Evolutionary conservation across 2,329 filamentous ascomycete genomes (phyloP).

Genomic region (Colletotrichum lupini): DNA sequence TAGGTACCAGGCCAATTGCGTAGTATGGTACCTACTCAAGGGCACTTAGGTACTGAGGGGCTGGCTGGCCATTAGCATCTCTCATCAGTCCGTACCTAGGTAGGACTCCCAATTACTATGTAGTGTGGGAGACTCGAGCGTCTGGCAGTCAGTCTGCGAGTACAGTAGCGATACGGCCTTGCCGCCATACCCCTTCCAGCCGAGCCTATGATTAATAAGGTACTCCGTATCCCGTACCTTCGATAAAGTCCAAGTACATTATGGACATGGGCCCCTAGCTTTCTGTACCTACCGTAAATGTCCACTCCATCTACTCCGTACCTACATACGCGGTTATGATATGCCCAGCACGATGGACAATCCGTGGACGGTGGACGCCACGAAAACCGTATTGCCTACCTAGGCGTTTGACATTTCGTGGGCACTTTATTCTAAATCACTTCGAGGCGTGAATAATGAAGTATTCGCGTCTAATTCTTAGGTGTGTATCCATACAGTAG

Average conservation of each 20-base stretch:
- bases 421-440: neutral
- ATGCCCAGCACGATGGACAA: neutral
- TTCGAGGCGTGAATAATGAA: neutral
- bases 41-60: too few species aligned
- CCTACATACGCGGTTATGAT: neutral
- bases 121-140: too few species aligned
- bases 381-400: neutral
- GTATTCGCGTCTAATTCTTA: too few species aligned
- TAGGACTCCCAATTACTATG: too few species aligned
- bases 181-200: conserved; percentile 27
- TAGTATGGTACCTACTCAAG: neutral
- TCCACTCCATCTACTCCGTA: neutral
- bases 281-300: neutral
- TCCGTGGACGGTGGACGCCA: neutral
- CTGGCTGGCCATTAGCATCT: too few species aligned
- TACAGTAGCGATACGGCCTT: conserved; percentile 5
- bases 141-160: neutral
- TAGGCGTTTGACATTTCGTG: neutral
- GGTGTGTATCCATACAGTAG: neutral
- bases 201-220: conserved; percentile 19
- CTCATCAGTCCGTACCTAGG: too few species aligned
- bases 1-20: neutral
- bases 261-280: conserved; percentile 19
- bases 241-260: neutral
- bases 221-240: neutral